phyloP scores from a whole-genome alignment of 305 asterid genomes.

The Solanum aculeatissimum region DNA sequence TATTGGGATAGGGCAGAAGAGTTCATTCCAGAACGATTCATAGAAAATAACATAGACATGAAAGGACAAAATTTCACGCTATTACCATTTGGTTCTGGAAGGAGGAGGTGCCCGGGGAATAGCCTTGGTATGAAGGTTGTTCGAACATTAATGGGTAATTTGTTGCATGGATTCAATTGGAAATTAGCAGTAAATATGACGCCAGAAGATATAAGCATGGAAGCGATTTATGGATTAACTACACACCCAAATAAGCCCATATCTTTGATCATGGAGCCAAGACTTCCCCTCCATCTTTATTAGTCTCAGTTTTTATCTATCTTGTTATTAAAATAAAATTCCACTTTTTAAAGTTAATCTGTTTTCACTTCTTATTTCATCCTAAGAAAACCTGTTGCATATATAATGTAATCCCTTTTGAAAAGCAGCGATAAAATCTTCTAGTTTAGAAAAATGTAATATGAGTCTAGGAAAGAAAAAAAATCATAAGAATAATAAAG shows the following conservation, averaged over 20 bases:
- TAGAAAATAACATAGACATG: slow-evolving; percentile 8
- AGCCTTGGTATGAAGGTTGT: slow-evolving; percentile 13
- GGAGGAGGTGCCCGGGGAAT: slow-evolving; percentile 24
- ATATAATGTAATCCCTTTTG: too few species aligned
- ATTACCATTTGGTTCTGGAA: slow-evolving; percentile 29
- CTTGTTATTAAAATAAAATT: too few species aligned
- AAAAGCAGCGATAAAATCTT: too few species aligned
- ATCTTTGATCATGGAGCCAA: slow-evolving; percentile 12
- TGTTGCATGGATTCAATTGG: slow-evolving; percentile 31
- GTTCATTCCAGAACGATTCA: slow-evolving; percentile 10
- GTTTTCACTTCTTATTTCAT: too few species aligned
- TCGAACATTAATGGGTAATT: slow-evolving; percentile 13
- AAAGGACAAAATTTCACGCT: slow-evolving; percentile 10
- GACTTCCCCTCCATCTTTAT: slow-evolving; percentile 4
- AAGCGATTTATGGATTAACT: slow-evolving; percentile 17
- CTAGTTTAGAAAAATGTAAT: too few species aligned
- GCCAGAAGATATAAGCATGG: slow-evolving; percentile 11
- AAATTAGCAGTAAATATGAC: slow-evolving; percentile 7
- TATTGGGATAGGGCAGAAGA: neutral
- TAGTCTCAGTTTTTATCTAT: neutral
- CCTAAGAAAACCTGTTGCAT: too few species aligned
- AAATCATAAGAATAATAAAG: too few species aligned
- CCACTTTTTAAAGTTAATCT: too few species aligned
- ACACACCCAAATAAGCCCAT: slow-evolving; percentile 18
- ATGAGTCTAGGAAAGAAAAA: too few species aligned